Base-by-base conservation (phyloP, 2,329 filamentous ascomycete genomes). In the Microdochium paspali region DNA sequence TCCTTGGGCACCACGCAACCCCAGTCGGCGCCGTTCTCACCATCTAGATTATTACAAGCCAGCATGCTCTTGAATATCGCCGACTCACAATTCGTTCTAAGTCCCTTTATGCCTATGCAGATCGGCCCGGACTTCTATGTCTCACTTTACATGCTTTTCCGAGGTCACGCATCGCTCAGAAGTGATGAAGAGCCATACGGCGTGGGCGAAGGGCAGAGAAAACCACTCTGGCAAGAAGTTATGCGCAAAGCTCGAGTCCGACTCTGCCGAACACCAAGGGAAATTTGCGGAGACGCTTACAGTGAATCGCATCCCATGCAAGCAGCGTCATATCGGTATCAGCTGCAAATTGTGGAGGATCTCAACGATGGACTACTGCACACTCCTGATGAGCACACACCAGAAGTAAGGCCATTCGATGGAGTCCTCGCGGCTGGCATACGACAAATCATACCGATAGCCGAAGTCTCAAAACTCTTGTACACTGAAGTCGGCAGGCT, bases 121-220 rank as follows among this genome's bases (percentile, higher is more conserved):
- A 85, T 97, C 50, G 93, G 93, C 0, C 90, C 91, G 0, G 80
- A 83, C 0, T 97, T 96, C 58, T 85, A 80, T 0, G 65, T 97
- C 7, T 95, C 90, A 0, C 70, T 97, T 55, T 98, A 97, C 65
- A 96, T 97, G 90, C 76, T 97, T 1, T 98, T 97, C 58, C 75
- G 84, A 2, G 86, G 89, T 2, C 90, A 97, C 63, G 71, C 83
- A 3, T 69, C 71, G 9, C 18, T 40, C 10, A 7, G 35, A 18
- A 68, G 73, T 13, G 80, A 66, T 65, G 80, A 62, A 1, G 60
- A 62, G 30, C 63, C 66, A 0, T 74, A 73, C 44, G 71, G 70
- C 0, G 42, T 73, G 9, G 67, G 64, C 66, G 78, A 56, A 56
- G 82, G 54, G 61, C 85, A 67, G 66, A 82, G 67, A 72, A 77